phyloP scores from a whole-genome alignment of 768 basidiomycete genomes.

The Amyloporia xantha region DNA sequence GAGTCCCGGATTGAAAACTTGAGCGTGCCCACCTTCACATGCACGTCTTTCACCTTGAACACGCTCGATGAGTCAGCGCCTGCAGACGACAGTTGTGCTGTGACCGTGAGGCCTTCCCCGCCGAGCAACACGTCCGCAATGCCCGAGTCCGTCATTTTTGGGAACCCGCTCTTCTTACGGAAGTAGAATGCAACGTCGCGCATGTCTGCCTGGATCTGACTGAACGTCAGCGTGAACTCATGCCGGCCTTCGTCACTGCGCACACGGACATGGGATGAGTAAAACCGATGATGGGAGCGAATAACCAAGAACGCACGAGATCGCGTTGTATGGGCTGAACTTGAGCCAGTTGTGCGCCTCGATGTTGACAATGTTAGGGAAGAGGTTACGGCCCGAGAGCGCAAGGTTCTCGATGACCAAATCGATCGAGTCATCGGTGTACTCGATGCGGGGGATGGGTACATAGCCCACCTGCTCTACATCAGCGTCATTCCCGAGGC shows the following conservation, averaged over 20 bases:
- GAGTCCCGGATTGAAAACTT: slow-evolving; percentile 89
- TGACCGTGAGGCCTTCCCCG: slow-evolving; percentile 72
- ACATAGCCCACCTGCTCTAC: slow-evolving; percentile 57
- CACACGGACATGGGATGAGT: too few species aligned
- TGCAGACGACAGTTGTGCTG: slow-evolving; percentile 53
- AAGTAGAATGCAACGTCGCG: slow-evolving; percentile 91
- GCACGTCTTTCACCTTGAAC: slow-evolving; percentile 64
- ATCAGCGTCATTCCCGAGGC: background rate
- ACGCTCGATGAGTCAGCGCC: slow-evolving; percentile 62
- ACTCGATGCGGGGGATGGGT: slow-evolving; percentile 92
- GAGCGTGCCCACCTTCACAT: slow-evolving; percentile 79
- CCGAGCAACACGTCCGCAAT: slow-evolving; percentile 82
- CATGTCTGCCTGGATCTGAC: slow-evolving; percentile 91
- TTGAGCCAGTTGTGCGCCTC: slow-evolving; percentile 80
- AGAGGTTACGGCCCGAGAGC: slow-evolving; percentile 80
- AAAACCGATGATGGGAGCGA: background rate
- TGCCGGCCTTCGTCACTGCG: slow-evolving; percentile 56
- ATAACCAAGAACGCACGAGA: slow-evolving; percentile 12
- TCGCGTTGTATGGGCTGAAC: slow-evolving; percentile 71
- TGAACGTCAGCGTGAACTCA: slow-evolving; percentile 66
- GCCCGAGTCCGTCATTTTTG: slow-evolving; percentile 76
- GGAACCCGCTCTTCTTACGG: slow-evolving; percentile 76
- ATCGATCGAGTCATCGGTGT: slow-evolving; percentile 80
- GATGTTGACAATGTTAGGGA: slow-evolving; percentile 70
- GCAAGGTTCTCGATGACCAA: slow-evolving; percentile 92